A percentile compares a stretch with the other conserved stretches of the same genome.
These are phyloP conservation scores for Stygiomarasmius scandens DNA, from an alignment of 1,284 basidiomycete species.

Conservation along the genomic window DNA sequence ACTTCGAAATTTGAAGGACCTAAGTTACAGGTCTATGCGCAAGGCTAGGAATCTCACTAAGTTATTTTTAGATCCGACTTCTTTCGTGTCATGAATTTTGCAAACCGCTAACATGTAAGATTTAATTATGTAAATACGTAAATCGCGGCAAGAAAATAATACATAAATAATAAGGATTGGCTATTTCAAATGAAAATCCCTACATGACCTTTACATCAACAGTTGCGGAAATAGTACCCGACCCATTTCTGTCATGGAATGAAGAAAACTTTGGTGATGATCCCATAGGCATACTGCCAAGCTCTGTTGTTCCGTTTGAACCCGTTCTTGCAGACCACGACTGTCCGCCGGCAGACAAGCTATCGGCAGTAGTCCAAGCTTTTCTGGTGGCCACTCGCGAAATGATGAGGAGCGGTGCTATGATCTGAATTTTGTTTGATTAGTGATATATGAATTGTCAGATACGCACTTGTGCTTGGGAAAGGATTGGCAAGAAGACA, in stretches of 20 bases:
- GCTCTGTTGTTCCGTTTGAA: not conserved
- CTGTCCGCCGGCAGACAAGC: not conserved
- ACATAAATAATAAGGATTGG: no score
- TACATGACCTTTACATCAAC: no score
- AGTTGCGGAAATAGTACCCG: no score
- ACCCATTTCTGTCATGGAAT: not conserved
- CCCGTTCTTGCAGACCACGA: not conserved
- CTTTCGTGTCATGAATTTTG: no score
- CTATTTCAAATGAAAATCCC: no score
- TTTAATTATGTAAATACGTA: no score
- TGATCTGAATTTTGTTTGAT: conserved; percentile 13
- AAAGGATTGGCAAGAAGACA: conserved; percentile 28
- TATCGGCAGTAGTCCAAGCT: conserved; percentile 8
- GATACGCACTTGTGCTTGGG: conserved; percentile 18
- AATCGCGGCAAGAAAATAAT: no score
- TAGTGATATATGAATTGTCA: not conserved
- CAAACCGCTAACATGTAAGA: no score
- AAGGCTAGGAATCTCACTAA: no score
- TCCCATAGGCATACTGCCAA: not conserved
- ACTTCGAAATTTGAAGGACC: no score
- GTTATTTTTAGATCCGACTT: no score
- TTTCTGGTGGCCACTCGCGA: conserved; percentile 11
- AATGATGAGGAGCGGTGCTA: conserved; percentile 21
- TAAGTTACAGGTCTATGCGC: no score
- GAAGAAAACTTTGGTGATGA: not conserved